Evolutionary conservation across 495 filamentous ascomycete genomes (phyloP).

Genomic region (Penicillium herquei): DNA sequence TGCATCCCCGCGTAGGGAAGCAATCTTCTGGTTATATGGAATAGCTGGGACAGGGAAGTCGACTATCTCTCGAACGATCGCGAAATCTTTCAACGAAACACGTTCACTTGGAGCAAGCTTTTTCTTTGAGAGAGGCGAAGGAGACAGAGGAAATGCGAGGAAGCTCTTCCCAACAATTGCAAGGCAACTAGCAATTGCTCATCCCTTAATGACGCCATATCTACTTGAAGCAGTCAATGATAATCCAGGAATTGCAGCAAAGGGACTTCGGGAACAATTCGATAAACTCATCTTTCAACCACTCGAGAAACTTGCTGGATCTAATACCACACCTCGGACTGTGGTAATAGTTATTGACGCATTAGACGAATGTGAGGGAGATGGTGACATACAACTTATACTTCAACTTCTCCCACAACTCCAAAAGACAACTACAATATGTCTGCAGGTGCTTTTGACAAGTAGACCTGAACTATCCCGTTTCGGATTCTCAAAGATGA

Average conservation of each 20-base stretch:
- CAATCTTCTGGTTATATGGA: conserved; percentile 32
- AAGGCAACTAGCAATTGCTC: background rate
- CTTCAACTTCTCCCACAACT: background rate
- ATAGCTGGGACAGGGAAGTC: conserved; percentile 3
- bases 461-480: background rate
- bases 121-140: conserved; percentile 1
- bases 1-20: conserved; percentile 4
- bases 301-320: background rate
- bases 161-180: conserved; percentile 1
- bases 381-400: background rate
- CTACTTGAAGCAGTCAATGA: background rate
- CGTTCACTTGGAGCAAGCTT: background rate
- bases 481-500: background rate
- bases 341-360: background rate
- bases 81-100: background rate
- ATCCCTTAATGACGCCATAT: background rate
- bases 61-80: background rate
- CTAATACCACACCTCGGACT: background rate
- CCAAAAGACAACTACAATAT: background rate
- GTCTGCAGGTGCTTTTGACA: background rate
- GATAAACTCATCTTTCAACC: background rate
- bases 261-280: background rate
- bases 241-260: background rate
- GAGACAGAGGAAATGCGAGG: background rate
- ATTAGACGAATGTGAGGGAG: background rate